Evolutionary conservation across 2,329 filamentous ascomycete species (phyloP).

Genomic region (Trichophaea hybrida): DNA sequence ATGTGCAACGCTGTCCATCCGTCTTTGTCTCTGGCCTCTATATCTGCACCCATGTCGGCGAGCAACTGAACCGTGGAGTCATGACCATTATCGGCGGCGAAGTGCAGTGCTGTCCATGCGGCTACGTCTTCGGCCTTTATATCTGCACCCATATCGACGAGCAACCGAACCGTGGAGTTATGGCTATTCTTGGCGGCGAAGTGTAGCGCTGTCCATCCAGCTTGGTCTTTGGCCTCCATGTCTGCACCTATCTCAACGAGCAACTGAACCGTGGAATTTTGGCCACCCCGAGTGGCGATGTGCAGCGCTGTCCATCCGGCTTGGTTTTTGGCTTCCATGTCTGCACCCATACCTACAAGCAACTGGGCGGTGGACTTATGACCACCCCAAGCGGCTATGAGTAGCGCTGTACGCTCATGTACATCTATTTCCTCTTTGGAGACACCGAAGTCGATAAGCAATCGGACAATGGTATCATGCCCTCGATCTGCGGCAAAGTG

Average conservation of each 20-base stretch:
- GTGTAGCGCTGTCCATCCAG: too few species aligned
- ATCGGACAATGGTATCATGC: too few species aligned
- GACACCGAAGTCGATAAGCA: background rate
- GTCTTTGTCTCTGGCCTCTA: background rate
- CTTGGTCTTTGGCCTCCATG: too few species aligned
- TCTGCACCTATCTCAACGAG: constrained; percentile 26
- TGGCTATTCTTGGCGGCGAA: too few species aligned
- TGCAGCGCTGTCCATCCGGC: constrained; percentile 28
- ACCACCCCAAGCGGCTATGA: background rate
- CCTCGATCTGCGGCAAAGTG: too few species aligned
- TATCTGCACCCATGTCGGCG: background rate
- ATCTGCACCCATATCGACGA: too few species aligned
- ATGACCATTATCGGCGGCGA: constrained; percentile 8
- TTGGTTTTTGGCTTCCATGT: constrained; percentile 10
- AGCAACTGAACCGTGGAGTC: constrained; percentile 5
- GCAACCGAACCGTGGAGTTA: too few species aligned
- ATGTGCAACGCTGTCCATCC: background rate
- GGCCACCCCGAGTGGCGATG: constrained; percentile 28
- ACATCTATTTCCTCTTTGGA: background rate
- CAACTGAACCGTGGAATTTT: constrained; percentile 26
- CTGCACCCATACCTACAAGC: constrained; percentile 7
- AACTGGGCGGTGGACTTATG: background rate
- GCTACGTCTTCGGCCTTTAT: background rate
- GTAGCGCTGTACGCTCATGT: background rate
- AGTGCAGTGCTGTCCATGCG: constrained; percentile 10